Conservation (phyloP, 2,329 filamentous ascomycete genomes). For the Cladosporium oxysporum region DNA sequence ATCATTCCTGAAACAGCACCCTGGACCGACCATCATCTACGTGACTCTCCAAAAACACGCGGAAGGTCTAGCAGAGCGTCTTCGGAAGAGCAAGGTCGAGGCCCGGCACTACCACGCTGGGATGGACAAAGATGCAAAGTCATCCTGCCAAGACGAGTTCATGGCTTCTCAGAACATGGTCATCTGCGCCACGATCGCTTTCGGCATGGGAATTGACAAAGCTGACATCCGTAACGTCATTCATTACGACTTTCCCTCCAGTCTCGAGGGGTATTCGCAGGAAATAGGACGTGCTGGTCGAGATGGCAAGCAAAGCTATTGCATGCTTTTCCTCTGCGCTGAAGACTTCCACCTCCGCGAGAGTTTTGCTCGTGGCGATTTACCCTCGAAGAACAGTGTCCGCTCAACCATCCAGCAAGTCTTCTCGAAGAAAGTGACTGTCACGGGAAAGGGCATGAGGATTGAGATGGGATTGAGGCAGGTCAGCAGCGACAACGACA, state of each 20-base stretch:
- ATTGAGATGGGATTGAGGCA: conserved; percentile 51
- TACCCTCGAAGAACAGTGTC: conserved; percentile 57
- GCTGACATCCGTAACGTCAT: conserved; percentile 56
- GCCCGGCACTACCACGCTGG: conserved; percentile 55
- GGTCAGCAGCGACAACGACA: conserved; percentile 56
- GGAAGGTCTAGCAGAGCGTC: conserved; percentile 44
- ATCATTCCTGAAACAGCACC: conserved; percentile 52
- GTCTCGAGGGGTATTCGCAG: conserved; percentile 60
- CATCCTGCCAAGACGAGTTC: conserved; percentile 53
- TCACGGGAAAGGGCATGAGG: conserved; percentile 10
- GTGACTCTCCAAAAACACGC: conserved; percentile 60
- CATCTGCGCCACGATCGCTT: conserved; percentile 53
- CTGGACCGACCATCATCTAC: conserved; percentile 62
- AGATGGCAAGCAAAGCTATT: conserved; percentile 56
- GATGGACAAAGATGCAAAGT: conserved; percentile 50
- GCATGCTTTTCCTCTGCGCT: conserved; percentile 59
- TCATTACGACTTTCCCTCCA: conserved; percentile 55
- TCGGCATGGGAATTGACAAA: conserved; percentile 64
- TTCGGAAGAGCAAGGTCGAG: conserved; percentile 44
- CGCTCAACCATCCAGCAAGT: conserved; percentile 53
- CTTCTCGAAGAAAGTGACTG: conserved; percentile 40
- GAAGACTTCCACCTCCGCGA: conserved; percentile 62
- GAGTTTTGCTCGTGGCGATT: conserved; percentile 60
- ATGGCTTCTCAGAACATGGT: conserved; percentile 51
- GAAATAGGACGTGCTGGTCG: conserved; percentile 59